Evolutionary conservation across 495 filamentous ascomycete genomes (phyloP).

Genomic region (Evernia prunastri): DNA sequence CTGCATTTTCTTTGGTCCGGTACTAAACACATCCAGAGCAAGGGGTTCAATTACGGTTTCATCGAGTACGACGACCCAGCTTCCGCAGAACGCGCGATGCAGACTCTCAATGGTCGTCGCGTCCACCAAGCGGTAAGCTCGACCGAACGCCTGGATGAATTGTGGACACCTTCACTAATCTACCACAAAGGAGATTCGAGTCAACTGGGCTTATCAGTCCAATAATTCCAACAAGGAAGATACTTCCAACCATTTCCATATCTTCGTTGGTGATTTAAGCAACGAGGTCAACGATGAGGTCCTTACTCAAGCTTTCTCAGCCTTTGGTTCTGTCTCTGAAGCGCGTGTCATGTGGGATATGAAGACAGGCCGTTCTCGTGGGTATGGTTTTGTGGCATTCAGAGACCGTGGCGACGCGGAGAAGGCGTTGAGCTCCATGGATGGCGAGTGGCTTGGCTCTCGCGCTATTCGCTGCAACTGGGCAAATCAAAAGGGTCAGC

Average conservation of each 20-base stretch:
- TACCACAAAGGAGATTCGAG: conserved; percentile 78
- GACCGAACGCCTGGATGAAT: neutral
- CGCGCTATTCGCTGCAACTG: conserved; percentile 99
- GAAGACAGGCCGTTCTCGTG: conserved; percentile 97
- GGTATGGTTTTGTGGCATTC: conserved; percentile 98
- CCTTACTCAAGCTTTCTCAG: conserved; percentile 88
- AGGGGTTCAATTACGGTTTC: conserved; percentile 99
- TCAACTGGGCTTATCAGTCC: conserved; percentile 99
- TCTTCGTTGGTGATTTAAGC: conserved; percentile 96
- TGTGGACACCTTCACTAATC: neutral
- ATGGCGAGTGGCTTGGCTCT: conserved; percentile 98
- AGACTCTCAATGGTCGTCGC: conserved; percentile 87
- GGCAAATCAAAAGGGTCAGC: conserved; percentile 99
- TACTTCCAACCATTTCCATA: conserved; percentile 97
- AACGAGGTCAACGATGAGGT: conserved; percentile 99
- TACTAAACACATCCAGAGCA: conserved; percentile 48
- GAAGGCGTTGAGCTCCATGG: conserved; percentile 94
- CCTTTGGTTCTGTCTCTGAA: conserved; percentile 96
- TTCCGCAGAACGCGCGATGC: conserved; percentile 93
- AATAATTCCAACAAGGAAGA: conserved; percentile 95
- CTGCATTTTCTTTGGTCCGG: neutral
- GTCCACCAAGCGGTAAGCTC: conserved; percentile 79
- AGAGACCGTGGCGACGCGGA: conserved; percentile 90
- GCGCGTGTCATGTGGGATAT: conserved; percentile 99
- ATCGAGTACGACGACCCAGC: conserved; percentile 98